Percentiles rank a stretch among this genome's conserved stretches.
Conservation (phyloP, 768 basidiomycete genomes). For the Lentinula raphanica region DNA sequence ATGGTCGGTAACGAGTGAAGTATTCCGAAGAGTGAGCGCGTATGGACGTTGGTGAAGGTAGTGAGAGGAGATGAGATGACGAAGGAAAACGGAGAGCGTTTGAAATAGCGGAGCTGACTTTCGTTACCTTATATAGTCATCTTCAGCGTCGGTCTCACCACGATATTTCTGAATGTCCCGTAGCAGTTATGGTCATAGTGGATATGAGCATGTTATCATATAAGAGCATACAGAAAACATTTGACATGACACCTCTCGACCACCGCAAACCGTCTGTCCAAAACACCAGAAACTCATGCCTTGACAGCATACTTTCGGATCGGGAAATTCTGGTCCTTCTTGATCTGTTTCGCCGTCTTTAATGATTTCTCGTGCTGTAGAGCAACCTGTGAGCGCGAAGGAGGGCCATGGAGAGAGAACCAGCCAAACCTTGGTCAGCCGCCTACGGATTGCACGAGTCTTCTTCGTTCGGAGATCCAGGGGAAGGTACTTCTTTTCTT, state of each 20-base stretch:
- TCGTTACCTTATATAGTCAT: too few species aligned
- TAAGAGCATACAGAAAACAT: constrained; percentile 3
- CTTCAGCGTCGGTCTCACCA: background rate
- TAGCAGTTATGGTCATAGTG: background rate
- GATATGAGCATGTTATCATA: constrained; percentile 1
- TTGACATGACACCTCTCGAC: background rate
- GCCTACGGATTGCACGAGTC: constrained; percentile 96
- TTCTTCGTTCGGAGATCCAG: constrained; percentile 97
- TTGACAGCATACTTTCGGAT: constrained; percentile 92
- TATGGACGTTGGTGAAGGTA: background rate
- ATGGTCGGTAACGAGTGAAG: background rate
- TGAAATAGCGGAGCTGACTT: too few species aligned
- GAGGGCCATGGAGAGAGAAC: background rate
- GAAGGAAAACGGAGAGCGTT: too few species aligned
- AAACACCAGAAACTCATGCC: constrained; percentile 52
- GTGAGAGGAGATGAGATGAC: background rate
- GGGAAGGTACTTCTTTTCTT: constrained; percentile 91
- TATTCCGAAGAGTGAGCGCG: background rate
- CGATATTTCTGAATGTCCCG: background rate
- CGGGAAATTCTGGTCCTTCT: constrained; percentile 95
- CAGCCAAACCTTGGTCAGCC: constrained; percentile 75
- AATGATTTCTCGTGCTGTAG: constrained; percentile 74
- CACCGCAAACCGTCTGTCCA: background rate
- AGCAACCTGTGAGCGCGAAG: background rate
- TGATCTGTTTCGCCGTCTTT: constrained; percentile 89